Base-by-base conservation (phyloP, 106 monocot genomes). In the Vanilla planifolia region DNA sequence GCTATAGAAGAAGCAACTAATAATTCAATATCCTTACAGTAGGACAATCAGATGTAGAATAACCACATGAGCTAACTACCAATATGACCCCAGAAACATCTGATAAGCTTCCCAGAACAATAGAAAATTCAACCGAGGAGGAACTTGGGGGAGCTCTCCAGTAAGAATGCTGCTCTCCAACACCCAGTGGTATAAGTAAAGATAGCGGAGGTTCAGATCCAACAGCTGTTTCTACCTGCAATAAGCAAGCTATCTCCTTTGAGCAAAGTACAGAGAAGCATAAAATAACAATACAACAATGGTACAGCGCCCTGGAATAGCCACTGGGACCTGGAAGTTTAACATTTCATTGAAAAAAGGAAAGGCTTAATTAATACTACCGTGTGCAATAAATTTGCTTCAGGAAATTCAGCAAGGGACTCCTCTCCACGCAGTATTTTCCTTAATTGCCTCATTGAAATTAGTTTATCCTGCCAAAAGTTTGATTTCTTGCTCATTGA, bases 381-480 rank as follows among this genome's bases (percentile, higher is more conserved):
- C 73, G 60, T 39, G 66, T 88, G 69, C 33, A 99, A 65, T 27
- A 99, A 42, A 60, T 77, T 74, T 59, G 98, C 98, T 80, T 62
- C 71, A 15, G 98, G 98, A 67, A 88, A 92, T 76, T 85, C 98
- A 47, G 98, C 98, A 74, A 99, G 82, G 13, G 98, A 99, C 8
- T 99, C 88, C 28, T 77, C 81, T 48, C 75, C 79, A 68, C 73
- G 61, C 27, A 92, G 73, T 48, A 99, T 47, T 41, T 66, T 71
- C 67, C 59, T 71, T 39, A 88, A 47, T 19, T 67, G 73, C 41
- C 17, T 79, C 45, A 65, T 82, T 19, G 52, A 66, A 42, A 16
- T 63, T 17, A 79, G 57, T 59, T 75, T 58, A 51, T 61, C 78
- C 50, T 77, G 42, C 46, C 22, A 67, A 23, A 59, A 72, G 58